Percentiles rank a stretch among this genome's conserved stretches.
These are phyloP conservation scores for Boletus subcaerulescens DNA, from an alignment of 768 basidiomycete species.

Conservation along the genomic window DNA sequence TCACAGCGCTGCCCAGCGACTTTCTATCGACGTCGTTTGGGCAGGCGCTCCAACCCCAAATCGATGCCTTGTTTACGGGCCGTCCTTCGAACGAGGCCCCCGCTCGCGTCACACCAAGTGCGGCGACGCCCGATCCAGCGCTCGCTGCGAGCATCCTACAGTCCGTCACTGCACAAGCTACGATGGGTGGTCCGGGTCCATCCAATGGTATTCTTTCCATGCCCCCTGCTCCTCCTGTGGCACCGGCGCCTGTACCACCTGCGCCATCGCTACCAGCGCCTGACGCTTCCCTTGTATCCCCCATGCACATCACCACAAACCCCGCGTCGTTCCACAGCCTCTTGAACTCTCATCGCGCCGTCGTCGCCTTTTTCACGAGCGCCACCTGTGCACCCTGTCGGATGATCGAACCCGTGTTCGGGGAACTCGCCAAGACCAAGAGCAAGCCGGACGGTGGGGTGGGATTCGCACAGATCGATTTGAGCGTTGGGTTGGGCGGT, in stretches of 20 bases:
- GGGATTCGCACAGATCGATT: slow-evolving; percentile 83
- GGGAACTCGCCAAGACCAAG: slow-evolving; percentile 69
- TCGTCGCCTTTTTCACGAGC: slow-evolving; percentile 81
- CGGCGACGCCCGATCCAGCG: slow-evolving; percentile 43
- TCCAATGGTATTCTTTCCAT: neutral
- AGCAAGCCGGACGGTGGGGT: slow-evolving; percentile 45
- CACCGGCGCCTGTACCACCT: slow-evolving; percentile 18
- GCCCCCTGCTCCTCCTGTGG: neutral
- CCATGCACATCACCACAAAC: slow-evolving; percentile 74
- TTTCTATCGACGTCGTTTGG: slow-evolving; percentile 91
- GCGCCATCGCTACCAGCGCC: slow-evolving; percentile 28
- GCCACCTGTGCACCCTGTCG: slow-evolving; percentile 75
- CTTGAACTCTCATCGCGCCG: slow-evolving; percentile 63
- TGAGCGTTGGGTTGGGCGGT: slow-evolving; percentile 62
- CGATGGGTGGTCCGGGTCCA: slow-evolving; percentile 19
- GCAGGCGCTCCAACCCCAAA: slow-evolving; percentile 79
- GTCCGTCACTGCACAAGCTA: slow-evolving; percentile 52
- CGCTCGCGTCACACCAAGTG: slow-evolving; percentile 24
- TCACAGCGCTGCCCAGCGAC: slow-evolving; percentile 69
- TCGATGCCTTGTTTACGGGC: slow-evolving; percentile 81
- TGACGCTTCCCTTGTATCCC: slow-evolving; percentile 50
- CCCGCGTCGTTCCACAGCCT: slow-evolving; percentile 66
- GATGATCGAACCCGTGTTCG: slow-evolving; percentile 82
- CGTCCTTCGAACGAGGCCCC: slow-evolving; percentile 32
- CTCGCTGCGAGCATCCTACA: slow-evolving; percentile 55